Evolutionary conservation across 768 basidiomycete genomes (phyloP), one percentile per base, ranked within the genome.

Genomic region (Leccinum subtestaceum): DNA sequence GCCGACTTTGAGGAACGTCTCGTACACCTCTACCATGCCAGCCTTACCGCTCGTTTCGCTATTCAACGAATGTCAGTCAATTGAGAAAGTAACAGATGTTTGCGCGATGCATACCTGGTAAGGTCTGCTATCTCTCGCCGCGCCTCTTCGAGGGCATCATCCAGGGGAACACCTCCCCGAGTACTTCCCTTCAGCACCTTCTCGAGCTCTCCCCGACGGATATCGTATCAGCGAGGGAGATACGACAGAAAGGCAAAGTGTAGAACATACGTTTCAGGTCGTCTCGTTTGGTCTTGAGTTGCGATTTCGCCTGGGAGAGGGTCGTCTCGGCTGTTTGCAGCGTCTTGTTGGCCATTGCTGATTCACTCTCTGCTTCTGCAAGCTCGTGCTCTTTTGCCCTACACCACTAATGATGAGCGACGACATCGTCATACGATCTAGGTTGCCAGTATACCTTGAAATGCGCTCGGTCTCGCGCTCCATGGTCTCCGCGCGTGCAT

Each of bases 331-430:
- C 75, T 12, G 83, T 80, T 55, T 90, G 87, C 5, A 91, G 71
- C 43, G 77, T 77, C 53, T 81, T 80, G 66, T 84, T 86, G 3
- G 81, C 81, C 2, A 74, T 68, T 9, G 78, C 58, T 23, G 72
- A 60, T 7, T 77, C 67, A 4, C 29, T 57, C 56, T 75, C 73
- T 3, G 67, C 70, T 55, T 77, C 71, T 10, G 48, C 53, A 50
- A 85, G 77, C 57, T 89, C 86, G 4, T 76, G 72, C 58, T 95
- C 92, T 67, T 87, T 88, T 55, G 84, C 79, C 25, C 93, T 96
- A 59, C 13, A 47, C 11, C 40, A 5, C 45, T n/a, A 5, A 34
- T 15, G 10, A 36, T 54, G 19, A 63, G 52, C 25, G 38, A 23
- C 11, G 43, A 17, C 9, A 3, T 34, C 4, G 6, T 40, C 2